Percentiles rank a stretch among this genome's conserved stretches.
Conservation (phyloP, 2,329 filamentous ascomycete genomes). For the Exophiala sp. region DNA sequence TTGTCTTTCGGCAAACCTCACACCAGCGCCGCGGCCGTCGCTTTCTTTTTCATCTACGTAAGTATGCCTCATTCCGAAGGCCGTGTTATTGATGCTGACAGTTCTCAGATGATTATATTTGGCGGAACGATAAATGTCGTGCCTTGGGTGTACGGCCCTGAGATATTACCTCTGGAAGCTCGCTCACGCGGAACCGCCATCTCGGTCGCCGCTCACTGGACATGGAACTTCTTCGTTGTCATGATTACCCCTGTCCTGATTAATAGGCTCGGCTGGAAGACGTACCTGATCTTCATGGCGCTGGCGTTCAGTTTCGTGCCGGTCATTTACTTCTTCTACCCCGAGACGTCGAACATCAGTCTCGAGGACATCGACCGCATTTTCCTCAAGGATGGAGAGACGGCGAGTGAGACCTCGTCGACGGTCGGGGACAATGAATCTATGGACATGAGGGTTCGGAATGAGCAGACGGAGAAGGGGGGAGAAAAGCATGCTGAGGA, state of each 20-base stretch:
- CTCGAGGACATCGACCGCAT: conserved; percentile 18
- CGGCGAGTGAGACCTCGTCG: conserved; percentile 1
- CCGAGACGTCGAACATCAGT: conserved; percentile 18
- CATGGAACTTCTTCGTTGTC: conserved; percentile 34
- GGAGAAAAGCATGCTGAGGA: neutral
- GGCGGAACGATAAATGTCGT: conserved; percentile 43
- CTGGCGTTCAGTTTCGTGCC: conserved; percentile 30
- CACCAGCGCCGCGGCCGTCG: conserved; percentile 46
- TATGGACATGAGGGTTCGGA: neutral
- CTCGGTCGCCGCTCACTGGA: conserved; percentile 44
- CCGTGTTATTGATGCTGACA: neutral
- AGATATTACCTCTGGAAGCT: conserved; percentile 50
- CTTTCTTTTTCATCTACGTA: conserved; percentile 51
- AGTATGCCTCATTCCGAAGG: conserved; percentile 32
- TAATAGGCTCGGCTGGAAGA: conserved; percentile 30
- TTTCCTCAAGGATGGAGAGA: conserved; percentile 8
- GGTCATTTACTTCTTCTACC: conserved; percentile 28
- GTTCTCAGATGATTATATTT: neutral
- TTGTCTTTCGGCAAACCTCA: conserved; percentile 41
- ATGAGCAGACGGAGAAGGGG: neutral
- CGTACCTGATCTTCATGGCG: conserved; percentile 33
- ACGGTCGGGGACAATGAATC: conserved; percentile 1
- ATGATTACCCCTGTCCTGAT: conserved; percentile 32
- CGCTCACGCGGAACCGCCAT: conserved; percentile 50
- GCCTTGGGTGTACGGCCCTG: conserved; percentile 49